Conservation (phyloP, 768 basidiomycete species). For the Tylopilus felleus region DNA sequence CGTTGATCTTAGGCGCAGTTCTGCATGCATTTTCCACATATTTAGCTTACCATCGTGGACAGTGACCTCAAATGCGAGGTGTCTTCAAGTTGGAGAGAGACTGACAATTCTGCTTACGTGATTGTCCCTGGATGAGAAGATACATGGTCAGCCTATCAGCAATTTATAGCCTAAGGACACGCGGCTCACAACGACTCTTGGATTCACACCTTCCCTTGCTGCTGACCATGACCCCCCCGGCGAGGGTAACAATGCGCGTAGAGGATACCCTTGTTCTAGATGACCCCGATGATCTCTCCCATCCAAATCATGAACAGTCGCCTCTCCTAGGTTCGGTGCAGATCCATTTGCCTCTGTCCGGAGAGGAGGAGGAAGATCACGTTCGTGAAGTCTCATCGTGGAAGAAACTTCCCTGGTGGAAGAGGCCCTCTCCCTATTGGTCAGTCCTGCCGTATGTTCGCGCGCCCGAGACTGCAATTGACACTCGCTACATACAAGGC, state of each 20-base stretch:
- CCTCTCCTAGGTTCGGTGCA: constrained; percentile 26
- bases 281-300: constrained; percentile 40
- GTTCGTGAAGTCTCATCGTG: constrained; percentile 25
- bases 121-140: too few relatives aligned
- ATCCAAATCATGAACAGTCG: constrained; percentile 38
- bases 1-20: not conserved
- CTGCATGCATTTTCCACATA: not conserved
- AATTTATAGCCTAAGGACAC: too few relatives aligned
- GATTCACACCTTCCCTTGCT: not conserved
- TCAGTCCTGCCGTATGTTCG: constrained; percentile 30
- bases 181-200: too few relatives aligned
- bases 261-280: constrained; percentile 35
- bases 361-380: constrained; percentile 28
- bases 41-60: constrained; percentile 23
- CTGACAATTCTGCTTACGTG: not conserved
- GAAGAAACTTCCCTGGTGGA: constrained; percentile 65
- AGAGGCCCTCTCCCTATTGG: constrained; percentile 71
- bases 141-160: not conserved
- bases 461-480: not conserved
- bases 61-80: not conserved
- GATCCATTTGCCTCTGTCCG: constrained; percentile 4
- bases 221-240: constrained; percentile 15
- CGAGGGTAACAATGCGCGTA: not conserved
- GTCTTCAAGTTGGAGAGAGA: not conserved
- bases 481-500: constrained; percentile 40